Evolutionary conservation across 2,329 filamentous ascomycete genomes (phyloP), one percentile per base, ranked within the genome.

Genomic region (Elsinoe perseae): DNA sequence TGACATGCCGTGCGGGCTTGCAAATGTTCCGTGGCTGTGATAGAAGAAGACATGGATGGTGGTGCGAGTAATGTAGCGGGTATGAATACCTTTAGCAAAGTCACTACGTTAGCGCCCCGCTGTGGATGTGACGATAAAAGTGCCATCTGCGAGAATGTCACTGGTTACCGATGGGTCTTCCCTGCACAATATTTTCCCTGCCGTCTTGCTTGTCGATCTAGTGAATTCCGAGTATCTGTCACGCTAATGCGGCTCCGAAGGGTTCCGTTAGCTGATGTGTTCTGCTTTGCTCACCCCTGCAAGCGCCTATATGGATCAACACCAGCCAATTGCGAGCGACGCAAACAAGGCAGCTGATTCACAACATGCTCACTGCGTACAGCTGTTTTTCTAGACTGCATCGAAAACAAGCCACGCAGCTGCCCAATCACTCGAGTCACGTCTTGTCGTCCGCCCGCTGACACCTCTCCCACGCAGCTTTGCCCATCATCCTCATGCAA

Each of bases 1-100:
- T 9, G 36, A 42, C n/a, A 18, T 56, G 27, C 28, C 40, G 40
- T 30, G 28, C 18, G 40, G 28, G 25, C 25, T 46, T 12, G 40
- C 53, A 16, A 56, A 38, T 21, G 53, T 56, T 12, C 53, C 53
- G 28, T 56, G 53, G 53, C 27, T 56, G 20, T 54, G 52, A 54
- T 25, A n/a, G 40, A 20, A 30, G 44, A n/a, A 23, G 5, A 16
- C 20, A 25, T 18, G 10, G 30, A 21, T 21, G 48, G 16, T 12
- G 48, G 30, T 36, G 18, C 30, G 4, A 20, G 48, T 28, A 4
- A 9, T 30, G 44, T 50, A 50, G 14, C 44, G 32, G 32, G 32
- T 36, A 30, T 18, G 28, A 32, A 27, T 50, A 50, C 21, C 18
- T 48, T 4, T 32, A 23, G 27, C 23, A 20, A 32, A 30, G 44